Conservation (phyloP, 116 monocot species). For the Trichopus zeylanicus region DNA sequence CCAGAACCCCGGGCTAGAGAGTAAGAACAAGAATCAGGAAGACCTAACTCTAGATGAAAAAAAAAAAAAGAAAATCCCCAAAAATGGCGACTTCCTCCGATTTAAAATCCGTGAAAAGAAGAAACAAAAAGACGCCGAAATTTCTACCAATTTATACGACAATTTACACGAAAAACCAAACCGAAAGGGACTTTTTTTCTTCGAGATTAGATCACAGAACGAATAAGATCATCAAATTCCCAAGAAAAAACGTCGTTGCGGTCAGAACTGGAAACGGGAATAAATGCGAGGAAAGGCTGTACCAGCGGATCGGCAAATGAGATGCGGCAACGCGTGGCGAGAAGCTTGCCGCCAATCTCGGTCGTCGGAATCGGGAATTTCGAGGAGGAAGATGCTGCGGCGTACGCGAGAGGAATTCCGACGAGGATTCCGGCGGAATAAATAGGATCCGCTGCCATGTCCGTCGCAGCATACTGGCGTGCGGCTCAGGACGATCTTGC, state of each 20-base stretch:
- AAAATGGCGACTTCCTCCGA: background rate
- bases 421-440: background rate
- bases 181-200: no score
- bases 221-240: no score
- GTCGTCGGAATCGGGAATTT: background rate
- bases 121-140: background rate
- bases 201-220: no score
- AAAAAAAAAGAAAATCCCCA: background rate
- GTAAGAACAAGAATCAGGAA: background rate
- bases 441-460: background rate
- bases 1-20: no score
- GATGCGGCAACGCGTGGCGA: background rate
- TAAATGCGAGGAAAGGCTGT: background rate
- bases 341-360: background rate
- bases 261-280: background rate
- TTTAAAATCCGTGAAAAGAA: background rate
- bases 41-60: background rate
- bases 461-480: no score
- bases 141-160: no score
- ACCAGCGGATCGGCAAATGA: background rate
- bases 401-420: background rate
- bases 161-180: no score
- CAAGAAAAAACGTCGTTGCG: no score
- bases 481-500: no score
- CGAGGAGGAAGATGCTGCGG: background rate